Evolutionary conservation across 768 basidiomycete species (phyloP).

Genomic region (Russula griseocarnosa): DNA sequence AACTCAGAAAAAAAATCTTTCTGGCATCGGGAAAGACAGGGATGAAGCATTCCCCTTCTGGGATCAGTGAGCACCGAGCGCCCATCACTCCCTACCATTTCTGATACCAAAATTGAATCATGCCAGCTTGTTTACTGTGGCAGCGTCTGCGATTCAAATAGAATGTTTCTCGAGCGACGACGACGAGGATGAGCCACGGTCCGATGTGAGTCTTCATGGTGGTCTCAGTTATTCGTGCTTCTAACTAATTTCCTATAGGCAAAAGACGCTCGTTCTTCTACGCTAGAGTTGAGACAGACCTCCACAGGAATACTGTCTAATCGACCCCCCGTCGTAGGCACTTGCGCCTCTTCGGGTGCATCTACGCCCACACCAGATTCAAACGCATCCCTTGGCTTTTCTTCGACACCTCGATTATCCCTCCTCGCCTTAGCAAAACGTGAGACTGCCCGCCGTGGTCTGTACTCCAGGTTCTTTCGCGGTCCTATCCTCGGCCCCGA

Average conservation of each 20-base stretch:
- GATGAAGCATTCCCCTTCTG: constrained; percentile 97
- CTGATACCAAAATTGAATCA: background rate
- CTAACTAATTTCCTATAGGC: constrained; percentile 26
- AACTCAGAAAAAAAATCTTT: constrained; percentile 78
- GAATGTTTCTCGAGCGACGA: constrained; percentile 50
- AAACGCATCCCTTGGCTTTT: constrained; percentile 28
- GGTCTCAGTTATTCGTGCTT: background rate
- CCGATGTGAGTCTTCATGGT: constrained; percentile 14
- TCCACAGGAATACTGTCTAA: constrained; percentile 74
- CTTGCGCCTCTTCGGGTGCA: constrained; percentile 42
- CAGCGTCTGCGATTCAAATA: constrained; percentile 78
- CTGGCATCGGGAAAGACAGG: constrained; percentile 86
- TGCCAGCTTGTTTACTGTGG: constrained; percentile 70
- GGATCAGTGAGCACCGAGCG: constrained; percentile 76
- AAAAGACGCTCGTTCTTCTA: constrained; percentile 16
- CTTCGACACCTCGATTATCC: constrained; percentile 39
- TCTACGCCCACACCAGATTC: constrained; percentile 42
- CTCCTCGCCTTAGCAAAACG: constrained; percentile 66
- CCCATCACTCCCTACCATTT: background rate
- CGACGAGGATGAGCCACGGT: constrained; percentile 36
- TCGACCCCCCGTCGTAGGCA: constrained; percentile 52
- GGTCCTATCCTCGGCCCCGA: constrained; percentile 65
- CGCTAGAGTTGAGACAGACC: constrained; percentile 50
- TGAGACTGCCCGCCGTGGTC: constrained; percentile 65
- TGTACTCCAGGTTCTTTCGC: constrained; percentile 80